Conservation (phyloP, 2,329 filamentous ascomycete species). For the Herpotrichia juniperi region DNA sequence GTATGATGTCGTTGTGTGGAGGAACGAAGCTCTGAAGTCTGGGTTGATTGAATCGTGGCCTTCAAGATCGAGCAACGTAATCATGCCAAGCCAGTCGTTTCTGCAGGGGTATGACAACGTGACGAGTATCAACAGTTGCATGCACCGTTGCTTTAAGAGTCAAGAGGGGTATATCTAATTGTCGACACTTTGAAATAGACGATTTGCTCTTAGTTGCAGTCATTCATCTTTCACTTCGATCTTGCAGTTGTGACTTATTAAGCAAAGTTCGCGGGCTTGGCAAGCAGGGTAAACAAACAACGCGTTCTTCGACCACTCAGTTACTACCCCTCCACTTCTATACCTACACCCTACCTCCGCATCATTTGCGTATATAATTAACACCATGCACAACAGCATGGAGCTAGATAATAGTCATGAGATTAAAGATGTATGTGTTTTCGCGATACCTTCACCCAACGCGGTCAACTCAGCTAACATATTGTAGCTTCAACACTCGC, state of each 20-base stretch:
- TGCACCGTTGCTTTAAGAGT: too few species aligned
- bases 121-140: background rate
- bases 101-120: constrained; percentile 4
- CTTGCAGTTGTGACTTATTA: background rate
- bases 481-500: constrained; percentile 54
- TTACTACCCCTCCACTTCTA: constrained; percentile 26
- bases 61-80: constrained; percentile 35
- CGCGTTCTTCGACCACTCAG: constrained; percentile 35
- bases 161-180: too few species aligned
- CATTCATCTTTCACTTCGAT: background rate
- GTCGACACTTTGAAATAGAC: background rate
- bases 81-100: constrained; percentile 19
- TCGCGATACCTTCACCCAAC: background rate
- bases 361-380: constrained; percentile 25
- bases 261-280: constrained; percentile 2
- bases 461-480: constrained; percentile 1
- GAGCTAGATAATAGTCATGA: constrained; percentile 34
- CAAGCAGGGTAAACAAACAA: constrained; percentile 16
- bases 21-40: constrained; percentile 26
- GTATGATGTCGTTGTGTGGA: constrained; percentile 19
- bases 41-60: constrained; percentile 35
- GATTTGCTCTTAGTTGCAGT: background rate
- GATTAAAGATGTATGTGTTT: constrained; percentile 41
- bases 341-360: constrained; percentile 14
- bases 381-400: constrained; percentile 30